These are phyloP conservation scores for Acacia pycnantha DNA, from an alignment of 331 rosid species.

Conservation along the genomic window DNA sequence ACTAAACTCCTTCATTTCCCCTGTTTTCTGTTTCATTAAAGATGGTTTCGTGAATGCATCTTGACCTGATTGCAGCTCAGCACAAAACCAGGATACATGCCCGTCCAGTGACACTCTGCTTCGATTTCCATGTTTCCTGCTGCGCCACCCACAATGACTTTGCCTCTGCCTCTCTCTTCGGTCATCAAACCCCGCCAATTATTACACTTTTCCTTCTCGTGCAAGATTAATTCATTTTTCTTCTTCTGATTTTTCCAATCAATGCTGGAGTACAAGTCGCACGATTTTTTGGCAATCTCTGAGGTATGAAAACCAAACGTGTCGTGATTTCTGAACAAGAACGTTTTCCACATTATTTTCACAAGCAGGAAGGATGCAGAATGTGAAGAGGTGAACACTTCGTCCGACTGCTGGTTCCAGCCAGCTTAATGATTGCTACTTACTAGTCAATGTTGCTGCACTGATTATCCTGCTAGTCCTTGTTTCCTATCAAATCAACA, in stretches of 20 bases:
- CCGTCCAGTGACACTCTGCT: no score
- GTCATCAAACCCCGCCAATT: neutral
- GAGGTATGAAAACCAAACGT: neutral
- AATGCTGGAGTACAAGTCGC: neutral
- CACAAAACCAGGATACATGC: no score
- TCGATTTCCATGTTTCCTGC: neutral
- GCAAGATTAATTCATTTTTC: neutral
- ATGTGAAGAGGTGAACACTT: neutral
- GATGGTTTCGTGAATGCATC: neutral
- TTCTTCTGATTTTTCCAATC: neutral
- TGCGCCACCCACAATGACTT: neutral
- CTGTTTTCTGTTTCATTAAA: neutral
- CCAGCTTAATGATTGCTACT: neutral
- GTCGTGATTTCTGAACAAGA: neutral
- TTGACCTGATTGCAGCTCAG: no score
- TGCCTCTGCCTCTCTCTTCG: neutral
- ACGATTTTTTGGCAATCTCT: neutral
- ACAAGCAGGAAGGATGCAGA: neutral
- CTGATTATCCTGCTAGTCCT: neutral
- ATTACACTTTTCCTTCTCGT: neutral
- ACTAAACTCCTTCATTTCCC: neutral
- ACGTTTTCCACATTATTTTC: neutral
- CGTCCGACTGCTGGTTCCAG: neutral
- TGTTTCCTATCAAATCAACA: neutral
- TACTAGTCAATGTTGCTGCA: neutral